A percentile compares a stretch with the other conserved stretches of the same genome.
Evolutionary conservation across 1,284 basidiomycete species (phyloP).

Genomic region (Moesziomyces globuligerus): DNA sequence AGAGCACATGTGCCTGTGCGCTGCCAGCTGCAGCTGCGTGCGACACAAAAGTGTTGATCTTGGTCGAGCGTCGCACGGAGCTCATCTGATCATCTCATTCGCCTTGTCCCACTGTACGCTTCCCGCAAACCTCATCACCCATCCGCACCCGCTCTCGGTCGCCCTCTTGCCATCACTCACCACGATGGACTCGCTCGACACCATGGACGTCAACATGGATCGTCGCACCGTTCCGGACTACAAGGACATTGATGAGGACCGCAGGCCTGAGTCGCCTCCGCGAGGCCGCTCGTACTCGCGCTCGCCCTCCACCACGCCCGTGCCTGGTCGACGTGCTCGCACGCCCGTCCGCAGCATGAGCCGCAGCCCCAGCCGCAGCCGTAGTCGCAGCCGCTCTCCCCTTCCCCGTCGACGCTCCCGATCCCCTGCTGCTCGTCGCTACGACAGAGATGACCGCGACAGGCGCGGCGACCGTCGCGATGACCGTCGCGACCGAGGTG

Average conservation of each 20-base stretch:
- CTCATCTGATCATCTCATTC: slow-evolving; percentile 1
- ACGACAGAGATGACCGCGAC: slow-evolving; percentile 28
- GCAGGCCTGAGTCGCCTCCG: slow-evolving; percentile 23
- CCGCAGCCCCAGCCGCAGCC: slow-evolving; percentile 15
- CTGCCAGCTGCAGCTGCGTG: not conserved
- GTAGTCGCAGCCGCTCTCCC: slow-evolving; percentile 15
- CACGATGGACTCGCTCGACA: slow-evolving; percentile 17
- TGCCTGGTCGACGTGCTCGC: slow-evolving; percentile 27
- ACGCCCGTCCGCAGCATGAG: slow-evolving; percentile 11
- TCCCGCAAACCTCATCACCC: not conserved
- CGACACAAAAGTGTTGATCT: slow-evolving; percentile 17
- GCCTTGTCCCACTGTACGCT: not conserved
- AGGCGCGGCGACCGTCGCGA: slow-evolving; percentile 10
- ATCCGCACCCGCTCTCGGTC: not conserved
- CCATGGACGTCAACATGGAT: slow-evolving; percentile 12
- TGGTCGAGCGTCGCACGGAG: not conserved
- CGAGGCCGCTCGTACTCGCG: slow-evolving; percentile 46
- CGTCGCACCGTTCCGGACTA: slow-evolving; percentile 31
- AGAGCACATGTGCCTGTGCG: not conserved
- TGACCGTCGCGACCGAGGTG: slow-evolving; percentile 37
- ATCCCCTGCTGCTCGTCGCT: slow-evolving; percentile 32
- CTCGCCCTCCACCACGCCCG: slow-evolving; percentile 41
- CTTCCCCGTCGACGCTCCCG: slow-evolving; percentile 37
- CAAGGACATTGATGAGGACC: slow-evolving; percentile 45
- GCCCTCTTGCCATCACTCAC: not conserved